These are phyloP conservation scores for Hypoxylon lenormandii DNA, from an alignment of 495 filamentous ascomycete species.

Conservation along the genomic window DNA sequence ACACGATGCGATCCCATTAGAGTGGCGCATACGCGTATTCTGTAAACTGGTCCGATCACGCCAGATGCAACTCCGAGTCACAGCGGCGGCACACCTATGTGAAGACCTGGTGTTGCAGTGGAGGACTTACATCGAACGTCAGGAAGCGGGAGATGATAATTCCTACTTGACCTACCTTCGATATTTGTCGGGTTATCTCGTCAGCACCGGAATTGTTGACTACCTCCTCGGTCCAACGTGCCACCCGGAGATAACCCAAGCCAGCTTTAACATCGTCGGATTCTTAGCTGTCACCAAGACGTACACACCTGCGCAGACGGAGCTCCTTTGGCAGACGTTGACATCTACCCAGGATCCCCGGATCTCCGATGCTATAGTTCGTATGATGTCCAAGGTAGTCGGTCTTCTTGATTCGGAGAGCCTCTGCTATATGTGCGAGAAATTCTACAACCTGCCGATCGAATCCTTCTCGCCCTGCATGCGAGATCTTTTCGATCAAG, in stretches of 20 bases:
- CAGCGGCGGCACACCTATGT: constrained; percentile 77
- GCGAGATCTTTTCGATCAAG: constrained; percentile 62
- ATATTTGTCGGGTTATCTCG: constrained; percentile 74
- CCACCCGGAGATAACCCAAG: constrained; percentile 85
- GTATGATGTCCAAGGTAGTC: constrained; percentile 77
- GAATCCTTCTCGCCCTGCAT: constrained; percentile 65
- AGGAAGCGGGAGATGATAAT: constrained; percentile 58
- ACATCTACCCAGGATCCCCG: constrained; percentile 85
- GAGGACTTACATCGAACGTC: constrained; percentile 57
- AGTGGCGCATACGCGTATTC: constrained; percentile 77
- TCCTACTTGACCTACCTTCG: constrained; percentile 63
- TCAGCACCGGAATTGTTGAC: constrained; percentile 74
- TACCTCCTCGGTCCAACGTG: constrained; percentile 92
- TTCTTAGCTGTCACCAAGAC: constrained; percentile 85
- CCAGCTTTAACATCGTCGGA: constrained; percentile 84
- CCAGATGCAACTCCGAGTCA: constrained; percentile 88
- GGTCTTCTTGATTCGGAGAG: constrained; percentile 66
- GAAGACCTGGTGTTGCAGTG: constrained; percentile 74
- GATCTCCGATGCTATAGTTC: constrained; percentile 79
- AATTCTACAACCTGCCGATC: constrained; percentile 77
- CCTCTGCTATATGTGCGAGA: constrained; percentile 78
- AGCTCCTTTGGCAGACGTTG: constrained; percentile 86
- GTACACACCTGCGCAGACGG: constrained; percentile 77
- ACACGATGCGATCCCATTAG: constrained; percentile 65
- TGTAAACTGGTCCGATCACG: constrained; percentile 79